Evolutionary conservation across 2,329 filamentous ascomycete species (phyloP).

Genomic region (Arthrobotrys pseudoclavata): DNA sequence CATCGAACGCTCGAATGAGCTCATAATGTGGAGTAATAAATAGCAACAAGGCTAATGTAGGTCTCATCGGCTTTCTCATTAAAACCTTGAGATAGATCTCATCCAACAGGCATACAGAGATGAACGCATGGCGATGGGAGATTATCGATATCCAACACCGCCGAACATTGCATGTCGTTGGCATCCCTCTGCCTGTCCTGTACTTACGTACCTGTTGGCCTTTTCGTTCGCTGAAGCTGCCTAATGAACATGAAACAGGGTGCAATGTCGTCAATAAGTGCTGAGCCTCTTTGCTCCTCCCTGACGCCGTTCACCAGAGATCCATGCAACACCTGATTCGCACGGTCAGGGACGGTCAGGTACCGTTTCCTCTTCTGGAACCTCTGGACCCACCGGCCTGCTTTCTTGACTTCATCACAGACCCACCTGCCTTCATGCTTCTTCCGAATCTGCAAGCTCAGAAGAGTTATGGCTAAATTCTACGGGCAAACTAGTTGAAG

Average conservation of each 20-base stretch:
- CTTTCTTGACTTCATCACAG: conserved; percentile 16
- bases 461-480: conserved; percentile 29
- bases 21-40: conserved; percentile 10
- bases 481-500: conserved; percentile 5
- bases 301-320: conserved; percentile 41
- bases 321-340: conserved; percentile 53
- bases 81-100: conserved; percentile 2
- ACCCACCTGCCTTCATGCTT: conserved; percentile 22
- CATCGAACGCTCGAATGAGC: neutral
- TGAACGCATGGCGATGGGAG: conserved; percentile 37
- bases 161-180: conserved; percentile 27
- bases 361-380: conserved; percentile 56
- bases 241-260: conserved; percentile 60
- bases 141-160: conserved; percentile 54
- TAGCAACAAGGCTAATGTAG: conserved; percentile 22
- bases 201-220: neutral
- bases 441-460: conserved; percentile 19
- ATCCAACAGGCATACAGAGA: conserved; percentile 27
- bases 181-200: conserved; percentile 5
- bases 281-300: conserved; percentile 39
- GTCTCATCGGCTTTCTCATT: conserved; percentile 13
- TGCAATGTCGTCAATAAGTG: conserved; percentile 59
- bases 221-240: conserved; percentile 49
- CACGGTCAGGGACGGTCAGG: conserved; percentile 58
- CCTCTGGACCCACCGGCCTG: neutral